phyloP scores from a whole-genome alignment of 1,284 basidiomycete species.

The Papiliotrema laurentii region DNA sequence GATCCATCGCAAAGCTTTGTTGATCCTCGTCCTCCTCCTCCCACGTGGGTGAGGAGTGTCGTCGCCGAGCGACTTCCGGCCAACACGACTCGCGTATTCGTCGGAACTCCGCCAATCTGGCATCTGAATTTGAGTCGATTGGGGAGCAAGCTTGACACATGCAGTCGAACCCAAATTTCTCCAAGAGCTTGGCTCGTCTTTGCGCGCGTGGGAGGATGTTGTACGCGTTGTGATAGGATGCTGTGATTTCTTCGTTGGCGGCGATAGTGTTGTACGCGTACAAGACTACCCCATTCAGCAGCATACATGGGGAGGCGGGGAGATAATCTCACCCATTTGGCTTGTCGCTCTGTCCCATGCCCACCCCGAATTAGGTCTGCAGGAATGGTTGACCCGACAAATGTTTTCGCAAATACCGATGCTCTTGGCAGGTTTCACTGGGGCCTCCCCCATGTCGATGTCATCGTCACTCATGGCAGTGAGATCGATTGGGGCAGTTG shows the following conservation, averaged over 20 bases:
- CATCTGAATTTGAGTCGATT: background rate
- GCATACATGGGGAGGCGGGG: background rate
- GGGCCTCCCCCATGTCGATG: background rate
- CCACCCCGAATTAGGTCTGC: slow-evolving; percentile 24
- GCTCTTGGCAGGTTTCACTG: background rate
- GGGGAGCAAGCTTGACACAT: background rate
- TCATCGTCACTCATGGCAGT: background rate
- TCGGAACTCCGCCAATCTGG: background rate
- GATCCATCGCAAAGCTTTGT: background rate
- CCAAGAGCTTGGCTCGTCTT: background rate
- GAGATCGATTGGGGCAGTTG: background rate
- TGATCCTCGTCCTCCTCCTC: too few species aligned
- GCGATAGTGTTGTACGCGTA: slow-evolving; percentile 11
- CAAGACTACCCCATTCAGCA: slow-evolving; percentile 9
- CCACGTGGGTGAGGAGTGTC: background rate
- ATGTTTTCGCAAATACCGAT: slow-evolving; percentile 20
- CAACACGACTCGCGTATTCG: background rate
- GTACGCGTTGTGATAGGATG: slow-evolving; percentile 9
- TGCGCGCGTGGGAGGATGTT: background rate
- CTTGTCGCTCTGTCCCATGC: slow-evolving; percentile 11
- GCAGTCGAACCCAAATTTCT: background rate
- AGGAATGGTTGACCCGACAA: slow-evolving; percentile 23
- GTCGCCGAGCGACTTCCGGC: background rate
- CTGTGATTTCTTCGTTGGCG: slow-evolving; percentile 15
- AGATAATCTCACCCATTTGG: slow-evolving; percentile 8